Percentiles rank a stretch among this genome's conserved stretches.
Conservation (phyloP, 1,284 basidiomycete species). For the Tausonia pullulans region DNA sequence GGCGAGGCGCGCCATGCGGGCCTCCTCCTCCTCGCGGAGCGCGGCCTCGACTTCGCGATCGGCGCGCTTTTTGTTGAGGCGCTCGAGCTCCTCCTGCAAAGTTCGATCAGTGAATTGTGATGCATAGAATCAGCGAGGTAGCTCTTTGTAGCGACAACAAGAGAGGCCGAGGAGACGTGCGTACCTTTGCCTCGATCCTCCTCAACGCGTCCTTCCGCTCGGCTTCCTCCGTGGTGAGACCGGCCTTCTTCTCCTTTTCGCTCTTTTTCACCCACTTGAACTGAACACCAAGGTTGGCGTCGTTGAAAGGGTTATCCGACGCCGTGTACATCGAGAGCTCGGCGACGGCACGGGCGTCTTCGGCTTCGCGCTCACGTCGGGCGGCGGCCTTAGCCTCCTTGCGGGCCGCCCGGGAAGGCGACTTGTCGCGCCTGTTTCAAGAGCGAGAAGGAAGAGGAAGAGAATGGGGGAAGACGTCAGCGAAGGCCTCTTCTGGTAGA, state of each 20-base stretch:
- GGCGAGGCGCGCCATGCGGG: constrained; percentile 71
- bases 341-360: constrained; percentile 74
- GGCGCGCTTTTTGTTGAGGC: constrained; percentile 76
- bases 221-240: constrained; percentile 67
- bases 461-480: not conserved
- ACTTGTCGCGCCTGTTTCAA: constrained; percentile 23
- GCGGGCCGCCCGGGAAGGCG: constrained; percentile 39
- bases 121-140: not conserved
- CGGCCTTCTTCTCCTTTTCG: constrained; percentile 86
- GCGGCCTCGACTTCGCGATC: constrained; percentile 82
- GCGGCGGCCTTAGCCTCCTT: constrained; percentile 69
- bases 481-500: not conserved
- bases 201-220: constrained; percentile 68
- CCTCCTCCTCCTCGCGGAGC: constrained; percentile 82
- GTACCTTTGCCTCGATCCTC: constrained; percentile 66
- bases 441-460: not conserved
- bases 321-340: constrained; percentile 81
- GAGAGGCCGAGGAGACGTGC: not conserved
- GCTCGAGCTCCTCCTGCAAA: constrained; percentile 69
- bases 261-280: constrained; percentile 98
- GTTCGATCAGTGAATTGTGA: not conserved
- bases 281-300: constrained; percentile 85
- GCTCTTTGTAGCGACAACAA: not conserved
- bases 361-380: constrained; percentile 66
- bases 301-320: constrained; percentile 85